Evolutionary conservation across 1,284 basidiomycete genomes (phyloP), one percentile per base, ranked within the genome.

Genomic region (Microbotryum lychnidis-dioicae): DNA sequence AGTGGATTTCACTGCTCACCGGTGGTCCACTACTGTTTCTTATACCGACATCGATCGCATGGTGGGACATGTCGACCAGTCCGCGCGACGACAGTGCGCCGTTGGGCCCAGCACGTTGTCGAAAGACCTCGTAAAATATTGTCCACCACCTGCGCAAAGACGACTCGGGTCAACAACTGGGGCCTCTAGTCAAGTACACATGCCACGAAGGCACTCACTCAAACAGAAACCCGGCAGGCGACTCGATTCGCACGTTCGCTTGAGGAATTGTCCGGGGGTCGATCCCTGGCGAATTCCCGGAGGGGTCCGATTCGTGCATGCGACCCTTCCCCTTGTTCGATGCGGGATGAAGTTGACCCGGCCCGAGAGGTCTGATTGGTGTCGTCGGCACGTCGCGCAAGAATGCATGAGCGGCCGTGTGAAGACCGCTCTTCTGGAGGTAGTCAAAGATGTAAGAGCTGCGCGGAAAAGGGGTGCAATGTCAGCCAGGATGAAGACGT

Each of bases 371-470:
- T 33, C 58, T 45, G 1, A 66, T 59, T 8, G 61, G 51, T 18
- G 62, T 57, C 16, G 51, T 50, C 14, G 69, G 67, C 18, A 47
- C 56, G 42, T 70, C 65, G 44, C 51, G 54, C 12, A 70, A 62
- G 50, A 71, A 63, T 6, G 69, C 67, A 4, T 61, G 42, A 14
- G 70, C 70, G 6, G 70, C 58, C 16, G 61, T 23, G 33, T 54
- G 44, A 48, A 58, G 68, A 18, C 67, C 67, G 27, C 61, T 57
- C 31, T 58, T 55, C 14, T 62, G 62, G 2, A 71, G 62, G 60
- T 71, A 71, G 62, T 70, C 70, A 58, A 70, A 64, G 14, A 71
- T 58, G 57, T 69, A 71, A 2, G 67, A 55, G 58, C 69, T 67
- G 55, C 14, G 14, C 4, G 33, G 21, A 20, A 7, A 27, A 47